Conservation (phyloP, 768 basidiomycete species). For the Russula dissimulans region DNA sequence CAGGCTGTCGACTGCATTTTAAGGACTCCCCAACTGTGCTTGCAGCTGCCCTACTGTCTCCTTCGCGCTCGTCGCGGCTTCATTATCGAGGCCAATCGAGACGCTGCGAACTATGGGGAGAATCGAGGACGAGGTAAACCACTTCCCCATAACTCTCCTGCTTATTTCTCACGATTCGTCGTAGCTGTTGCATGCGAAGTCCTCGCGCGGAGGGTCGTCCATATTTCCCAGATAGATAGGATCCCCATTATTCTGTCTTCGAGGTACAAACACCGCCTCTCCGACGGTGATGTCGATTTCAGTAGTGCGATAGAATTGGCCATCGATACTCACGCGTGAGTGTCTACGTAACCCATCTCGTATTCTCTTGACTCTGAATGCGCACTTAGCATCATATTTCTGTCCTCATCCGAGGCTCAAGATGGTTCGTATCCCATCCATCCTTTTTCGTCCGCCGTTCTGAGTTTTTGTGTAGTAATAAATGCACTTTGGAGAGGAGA, state of each 20-base stretch:
- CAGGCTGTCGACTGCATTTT: neutral
- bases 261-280: conserved; percentile 60
- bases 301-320: conserved; percentile 79
- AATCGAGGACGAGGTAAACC: conserved; percentile 65
- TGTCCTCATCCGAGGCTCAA: conserved; percentile 81
- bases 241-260: conserved; percentile 67
- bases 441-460: neutral
- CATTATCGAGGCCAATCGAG: conserved; percentile 68
- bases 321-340: conserved; percentile 84
- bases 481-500: conserved; percentile 76
- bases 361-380: neutral
- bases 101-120: conserved; percentile 83
- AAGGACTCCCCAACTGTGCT: neutral
- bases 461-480: conserved; percentile 44
- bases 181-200: conserved; percentile 77
- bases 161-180: neutral
- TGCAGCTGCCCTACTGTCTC: conserved; percentile 72
- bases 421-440: conserved; percentile 40
- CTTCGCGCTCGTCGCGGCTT: conserved; percentile 73
- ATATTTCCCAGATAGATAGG: conserved; percentile 52
- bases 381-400: conserved; percentile 56
- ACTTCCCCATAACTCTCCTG: neutral
- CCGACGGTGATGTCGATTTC: conserved; percentile 73
- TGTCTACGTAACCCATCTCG: neutral
- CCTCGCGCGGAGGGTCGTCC: conserved; percentile 71